These are phyloP conservation scores for Botrytis paeoniae DNA, from an alignment of 2,329 filamentous ascomycete species.

Conservation along the genomic window DNA sequence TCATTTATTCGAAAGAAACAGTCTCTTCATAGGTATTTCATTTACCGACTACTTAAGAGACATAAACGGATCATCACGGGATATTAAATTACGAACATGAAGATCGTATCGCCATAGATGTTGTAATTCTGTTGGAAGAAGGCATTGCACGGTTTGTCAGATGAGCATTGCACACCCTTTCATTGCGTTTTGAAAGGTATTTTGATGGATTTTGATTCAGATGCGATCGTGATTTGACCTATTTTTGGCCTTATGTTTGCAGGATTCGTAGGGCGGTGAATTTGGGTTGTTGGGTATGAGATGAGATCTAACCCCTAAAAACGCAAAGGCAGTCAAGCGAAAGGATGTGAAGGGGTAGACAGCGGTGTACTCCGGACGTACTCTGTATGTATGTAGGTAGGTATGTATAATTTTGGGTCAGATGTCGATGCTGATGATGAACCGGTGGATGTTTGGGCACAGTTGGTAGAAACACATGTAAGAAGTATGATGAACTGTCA, in stretches of 20 bases:
- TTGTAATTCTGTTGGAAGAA: neutral
- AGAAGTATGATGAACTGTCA: slow-evolving; percentile 7
- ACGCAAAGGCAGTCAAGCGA: neutral
- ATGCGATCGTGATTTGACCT: neutral
- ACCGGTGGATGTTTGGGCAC: slow-evolving; percentile 2
- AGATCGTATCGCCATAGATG: slow-evolving; percentile 4
- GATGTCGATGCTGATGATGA: slow-evolving; percentile 3
- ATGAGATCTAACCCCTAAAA: neutral
- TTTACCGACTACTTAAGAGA: neutral
- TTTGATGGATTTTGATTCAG: neutral
- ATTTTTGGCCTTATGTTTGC: neutral
- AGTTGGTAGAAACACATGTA: neutral
- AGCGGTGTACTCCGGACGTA: neutral
- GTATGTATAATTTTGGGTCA: neutral
- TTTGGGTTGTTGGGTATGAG: neutral
- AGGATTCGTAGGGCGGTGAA: neutral
- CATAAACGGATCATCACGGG: neutral
- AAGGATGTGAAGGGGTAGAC: neutral
- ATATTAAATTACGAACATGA: slow-evolving; percentile 3
- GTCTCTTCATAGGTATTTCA: neutral
- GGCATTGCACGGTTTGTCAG: neutral
- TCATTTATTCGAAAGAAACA: neutral
- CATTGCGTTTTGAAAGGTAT: neutral
- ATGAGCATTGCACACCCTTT: neutral
- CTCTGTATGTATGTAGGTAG: neutral